These are phyloP conservation scores for Wickerhamomyces chaumierensis DNA, from an alignment of 805 yeast species.

Conservation along the genomic window DNA sequence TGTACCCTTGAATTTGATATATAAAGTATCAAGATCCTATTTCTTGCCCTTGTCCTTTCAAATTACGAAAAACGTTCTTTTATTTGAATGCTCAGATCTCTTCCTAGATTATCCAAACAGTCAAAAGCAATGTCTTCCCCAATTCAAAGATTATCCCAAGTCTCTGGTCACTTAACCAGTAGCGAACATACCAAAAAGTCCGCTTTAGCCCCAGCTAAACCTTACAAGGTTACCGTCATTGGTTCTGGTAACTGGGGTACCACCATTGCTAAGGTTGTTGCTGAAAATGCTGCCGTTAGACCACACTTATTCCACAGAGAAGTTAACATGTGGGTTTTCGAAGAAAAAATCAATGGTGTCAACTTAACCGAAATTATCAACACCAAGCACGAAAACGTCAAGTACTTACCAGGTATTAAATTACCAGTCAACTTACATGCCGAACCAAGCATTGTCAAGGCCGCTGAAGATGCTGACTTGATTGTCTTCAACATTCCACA, in stretches of 20 bases:
- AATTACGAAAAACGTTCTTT: too few species aligned
- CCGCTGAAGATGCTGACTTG: conserved; percentile 75
- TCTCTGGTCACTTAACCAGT: conserved; percentile 12
- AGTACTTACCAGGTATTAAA: conserved; percentile 80
- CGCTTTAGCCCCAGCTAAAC: conserved; percentile 18
- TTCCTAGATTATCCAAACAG: too few species aligned
- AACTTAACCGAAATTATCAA: conserved; percentile 81
- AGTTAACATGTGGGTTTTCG: conserved; percentile 96
- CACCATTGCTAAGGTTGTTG: conserved; percentile 88
- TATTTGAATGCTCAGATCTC: too few species aligned
- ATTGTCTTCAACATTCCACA: conserved; percentile 93
- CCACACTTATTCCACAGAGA: conserved; percentile 58
- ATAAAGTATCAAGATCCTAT: too few species aligned
- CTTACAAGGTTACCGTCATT: conserved; percentile 58
- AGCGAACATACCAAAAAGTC: conserved; percentile 3
- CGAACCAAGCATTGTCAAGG: conserved; percentile 68
- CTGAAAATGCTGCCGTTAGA: conserved; percentile 72
- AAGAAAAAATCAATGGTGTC: conserved; percentile 69
- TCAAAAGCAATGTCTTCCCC: conserved; percentile 8
- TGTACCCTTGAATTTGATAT: too few species aligned
- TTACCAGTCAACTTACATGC: conserved; percentile 85
- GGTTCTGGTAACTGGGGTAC: conserved; percentile 99
- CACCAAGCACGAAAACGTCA: conserved; percentile 84
- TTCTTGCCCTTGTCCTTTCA: too few species aligned
- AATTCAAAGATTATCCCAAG: conserved; percentile 15